Evolutionary conservation across 1,139 yeast species (phyloP).

Genomic region (Tardiomyces digboiensis): DNA sequence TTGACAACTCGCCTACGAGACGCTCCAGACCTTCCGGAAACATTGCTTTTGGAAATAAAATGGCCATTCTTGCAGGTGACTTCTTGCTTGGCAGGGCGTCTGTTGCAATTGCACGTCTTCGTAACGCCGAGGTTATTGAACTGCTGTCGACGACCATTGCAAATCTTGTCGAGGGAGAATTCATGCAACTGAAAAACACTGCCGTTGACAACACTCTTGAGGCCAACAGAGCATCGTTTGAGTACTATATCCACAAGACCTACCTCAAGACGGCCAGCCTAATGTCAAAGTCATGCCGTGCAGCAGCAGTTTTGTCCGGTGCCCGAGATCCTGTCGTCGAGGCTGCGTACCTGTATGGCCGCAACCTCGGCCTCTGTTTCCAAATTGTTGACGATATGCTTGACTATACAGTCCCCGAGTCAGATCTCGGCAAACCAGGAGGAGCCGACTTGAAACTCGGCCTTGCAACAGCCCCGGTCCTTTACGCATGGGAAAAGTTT

Average conservation of each 20-base stretch:
- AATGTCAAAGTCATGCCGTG: conserved; percentile 91
- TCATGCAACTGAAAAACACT: conserved; percentile 94
- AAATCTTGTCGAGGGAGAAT: conserved; percentile 95
- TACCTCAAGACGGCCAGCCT: conserved; percentile 91
- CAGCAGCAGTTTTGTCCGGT: conserved; percentile 90
- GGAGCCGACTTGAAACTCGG: conserved; percentile 94
- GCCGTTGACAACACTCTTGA: conserved; percentile 54
- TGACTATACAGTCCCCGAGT: conserved; percentile 82
- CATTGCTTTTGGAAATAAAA: conserved; percentile 88
- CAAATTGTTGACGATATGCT: conserved; percentile 95
- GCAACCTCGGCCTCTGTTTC: conserved; percentile 90
- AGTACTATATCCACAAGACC: conserved; percentile 90
- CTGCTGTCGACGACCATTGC: conserved; percentile 93
- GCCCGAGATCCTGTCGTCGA: conserved; percentile 68
- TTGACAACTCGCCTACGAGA: conserved; percentile 85
- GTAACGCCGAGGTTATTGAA: conserved; percentile 97
- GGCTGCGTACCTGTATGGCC: conserved; percentile 82
- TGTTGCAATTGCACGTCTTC: conserved; percentile 82
- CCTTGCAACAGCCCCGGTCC: conserved; percentile 92
- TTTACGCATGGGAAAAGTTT: conserved; percentile 86
- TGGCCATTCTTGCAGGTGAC: conserved; percentile 97
- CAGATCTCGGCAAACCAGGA: conserved; percentile 85
- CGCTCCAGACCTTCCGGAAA: conserved; percentile 90
- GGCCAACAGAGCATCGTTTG: conserved; percentile 82
- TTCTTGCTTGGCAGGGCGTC: conserved; percentile 93